Base-by-base conservation (phyloP, 345 rosid species). In the Eucalyptus erythrocorys region DNA sequence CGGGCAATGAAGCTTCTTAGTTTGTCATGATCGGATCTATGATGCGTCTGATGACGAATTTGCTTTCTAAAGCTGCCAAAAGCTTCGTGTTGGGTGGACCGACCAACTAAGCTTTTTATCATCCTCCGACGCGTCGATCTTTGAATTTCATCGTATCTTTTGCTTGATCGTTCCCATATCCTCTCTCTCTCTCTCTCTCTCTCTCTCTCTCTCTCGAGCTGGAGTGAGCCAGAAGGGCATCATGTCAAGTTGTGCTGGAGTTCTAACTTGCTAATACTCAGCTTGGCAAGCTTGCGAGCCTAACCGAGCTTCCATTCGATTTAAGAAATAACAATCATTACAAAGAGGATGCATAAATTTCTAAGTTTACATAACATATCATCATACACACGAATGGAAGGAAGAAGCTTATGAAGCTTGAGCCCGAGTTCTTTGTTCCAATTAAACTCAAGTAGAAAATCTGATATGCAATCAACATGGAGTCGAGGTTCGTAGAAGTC, bases 311-410 rank as follows among this genome's bases (percentile, higher is more conserved):
- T 19, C 14, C 13, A 3, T 16, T 17, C 5, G 3, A 8, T 68
- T 32, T 71, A 37, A 71, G 40, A 64, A 19, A 37, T 71, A 34
- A 17, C 21, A 71, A 37, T 71, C 27, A 71, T 21, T 21, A 71
- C 1, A 40, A 64, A 37, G 5, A 5, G 14, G 14, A 21, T 3
- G 13, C 82, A 71, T 19, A 10, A 9, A 37, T 37, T 21, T 40
- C 27, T 37, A 37, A 71, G 5, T 19, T 19, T 19, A 71, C 7
- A 1, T 37, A 21, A 71, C 27, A 5, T 71, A 71, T 11, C 13
- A 21, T 19, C 14, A 21, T 10, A 3, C 6, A 10, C 8, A 9
- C 4, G 7, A 19, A 17, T 10, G 7, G 0, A 5, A 34, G 80
- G 43, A 34, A 71, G 81, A 37, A 19, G 27, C 45, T 19, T 71